These are phyloP conservation scores for Iris pallida DNA, from an alignment of 116 monocot species.

Conservation along the genomic window DNA sequence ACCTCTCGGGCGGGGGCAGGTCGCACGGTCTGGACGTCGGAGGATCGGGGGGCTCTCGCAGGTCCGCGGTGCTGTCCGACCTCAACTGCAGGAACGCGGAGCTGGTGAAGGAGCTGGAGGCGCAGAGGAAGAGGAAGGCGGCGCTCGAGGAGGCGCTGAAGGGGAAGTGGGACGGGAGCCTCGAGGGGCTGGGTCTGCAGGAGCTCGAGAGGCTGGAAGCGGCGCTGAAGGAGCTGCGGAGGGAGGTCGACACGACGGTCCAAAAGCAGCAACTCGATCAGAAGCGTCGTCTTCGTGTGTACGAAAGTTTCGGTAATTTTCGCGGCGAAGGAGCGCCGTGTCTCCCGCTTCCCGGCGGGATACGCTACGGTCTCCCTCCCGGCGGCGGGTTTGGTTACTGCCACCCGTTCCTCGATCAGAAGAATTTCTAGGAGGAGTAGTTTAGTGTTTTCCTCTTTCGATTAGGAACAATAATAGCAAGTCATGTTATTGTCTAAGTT, in stretches of 20 bases:
- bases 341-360: too few relatives aligned
- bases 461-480: too few relatives aligned
- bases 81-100: not conserved
- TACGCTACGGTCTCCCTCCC: too few relatives aligned
- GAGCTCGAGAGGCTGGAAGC: slow-evolving; percentile 5
- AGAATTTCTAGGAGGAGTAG: too few relatives aligned
- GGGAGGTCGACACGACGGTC: not conserved
- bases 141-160: not conserved
- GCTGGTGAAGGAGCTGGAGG: not conserved
- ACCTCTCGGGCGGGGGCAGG: not conserved
- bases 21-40: not conserved
- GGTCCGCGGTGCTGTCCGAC: not conserved
- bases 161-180: not conserved
- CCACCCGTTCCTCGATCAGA: too few relatives aligned
- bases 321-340: too few relatives aligned
- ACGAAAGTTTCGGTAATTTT: too few relatives aligned
- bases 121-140: not conserved
- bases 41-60: not conserved
- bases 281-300: too few relatives aligned
- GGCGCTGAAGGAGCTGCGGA: not conserved
- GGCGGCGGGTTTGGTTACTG: too few relatives aligned
- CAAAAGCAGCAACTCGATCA: too few relatives aligned
- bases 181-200: slow-evolving; percentile 3
- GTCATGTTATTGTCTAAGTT: too few relatives aligned
- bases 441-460: too few relatives aligned